Evolutionary conservation across 306 rosid species (phyloP).

Genomic region (Fragaria vesca): DNA sequence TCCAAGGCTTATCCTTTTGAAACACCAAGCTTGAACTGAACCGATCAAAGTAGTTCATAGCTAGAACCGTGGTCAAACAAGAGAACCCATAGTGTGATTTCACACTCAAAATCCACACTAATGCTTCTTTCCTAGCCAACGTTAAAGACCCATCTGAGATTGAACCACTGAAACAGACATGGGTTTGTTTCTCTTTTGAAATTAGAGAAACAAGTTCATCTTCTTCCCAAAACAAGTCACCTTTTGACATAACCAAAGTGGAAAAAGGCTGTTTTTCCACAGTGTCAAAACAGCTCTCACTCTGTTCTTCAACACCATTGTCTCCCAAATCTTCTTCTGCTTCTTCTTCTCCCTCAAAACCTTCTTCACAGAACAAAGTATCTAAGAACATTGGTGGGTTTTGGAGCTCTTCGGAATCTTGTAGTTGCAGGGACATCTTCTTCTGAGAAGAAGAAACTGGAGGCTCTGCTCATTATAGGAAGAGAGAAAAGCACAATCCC

Average conservation of each 20-base stretch:
- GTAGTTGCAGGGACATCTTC: slow-evolving; percentile 59
- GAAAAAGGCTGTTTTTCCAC: slow-evolving; percentile 37
- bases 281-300: slow-evolving; percentile 25
- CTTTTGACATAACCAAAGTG: slow-evolving; percentile 39
- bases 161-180: slow-evolving; percentile 22
- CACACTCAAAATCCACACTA: slow-evolving; percentile 69
- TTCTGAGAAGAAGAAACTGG: slow-evolving; percentile 43
- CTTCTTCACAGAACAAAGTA: slow-evolving; percentile 61
- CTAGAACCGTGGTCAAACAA: slow-evolving; percentile 68
- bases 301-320: slow-evolving; percentile 29
- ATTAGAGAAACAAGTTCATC: slow-evolving; percentile 59
- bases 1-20: slow-evolving; percentile 79
- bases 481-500: slow-evolving; percentile 17
- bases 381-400: slow-evolving; percentile 50
- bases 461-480: slow-evolving; percentile 34
- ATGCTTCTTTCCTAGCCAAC: slow-evolving; percentile 52
- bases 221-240: slow-evolving; percentile 63
- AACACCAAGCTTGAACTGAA: slow-evolving; percentile 52
- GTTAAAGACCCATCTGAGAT: slow-evolving; percentile 42
- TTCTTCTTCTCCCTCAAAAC: slow-evolving; percentile 31
- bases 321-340: slow-evolving; percentile 29
- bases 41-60: slow-evolving; percentile 92
- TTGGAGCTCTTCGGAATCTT: slow-evolving; percentile 30
- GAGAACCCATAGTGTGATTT: slow-evolving; percentile 60
- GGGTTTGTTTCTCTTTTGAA: slow-evolving; percentile 63